Base-by-base conservation (phyloP, 176 grass and related monocot species). In the Hyparrhenia diplandra region DNA sequence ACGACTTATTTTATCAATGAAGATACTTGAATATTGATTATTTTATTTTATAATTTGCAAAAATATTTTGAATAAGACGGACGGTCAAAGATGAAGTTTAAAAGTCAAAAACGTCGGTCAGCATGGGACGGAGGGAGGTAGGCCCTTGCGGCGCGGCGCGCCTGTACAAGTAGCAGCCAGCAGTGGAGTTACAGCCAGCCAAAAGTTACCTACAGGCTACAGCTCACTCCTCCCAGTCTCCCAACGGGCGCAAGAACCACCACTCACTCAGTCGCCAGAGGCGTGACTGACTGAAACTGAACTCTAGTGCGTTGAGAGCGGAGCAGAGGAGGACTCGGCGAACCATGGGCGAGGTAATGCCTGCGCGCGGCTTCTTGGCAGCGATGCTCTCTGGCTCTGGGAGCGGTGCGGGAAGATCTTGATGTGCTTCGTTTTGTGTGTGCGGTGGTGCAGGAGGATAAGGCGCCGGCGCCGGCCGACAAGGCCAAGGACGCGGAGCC, bases 301-400 rank as follows among this genome's bases (percentile, higher is more conserved):
- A 24, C 52, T n/a, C 54, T 58, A 58, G 21, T 10, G n/a, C 54
- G 32, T 49, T 21, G 75, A 78, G 57, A 23, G 30, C 3, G 62
- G 28, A 51, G 71, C 52, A 74, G 47, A 35, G 17, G 60, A 31
- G 25, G 63, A 34, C n/a, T n/a, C 32, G 32, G 42, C 16, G 60
- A 59, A 46, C 10, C 63, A 87, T 87, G 85, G 85, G 71, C 21
- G 85, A 76, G 78, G 85, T 87, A 82, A 60, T 75, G 84, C 28
- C 82, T 25, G n/a, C n/a, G n/a, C n/a, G 62, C 69, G 12, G 7
- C 40, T 69, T 27, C 49, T 23, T 85, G 74, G 74, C 28, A 16
- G 31, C 31, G 32, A 69, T 59, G 47, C 34, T 18, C 13, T 10
- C 13, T 10, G 40, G 0, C 13, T 46, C 10, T 13, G 24, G 21